These are phyloP conservation scores for Paspalum vaginatum DNA, from an alignment of 176 grass and related monocot species.

Conservation along the genomic window DNA sequence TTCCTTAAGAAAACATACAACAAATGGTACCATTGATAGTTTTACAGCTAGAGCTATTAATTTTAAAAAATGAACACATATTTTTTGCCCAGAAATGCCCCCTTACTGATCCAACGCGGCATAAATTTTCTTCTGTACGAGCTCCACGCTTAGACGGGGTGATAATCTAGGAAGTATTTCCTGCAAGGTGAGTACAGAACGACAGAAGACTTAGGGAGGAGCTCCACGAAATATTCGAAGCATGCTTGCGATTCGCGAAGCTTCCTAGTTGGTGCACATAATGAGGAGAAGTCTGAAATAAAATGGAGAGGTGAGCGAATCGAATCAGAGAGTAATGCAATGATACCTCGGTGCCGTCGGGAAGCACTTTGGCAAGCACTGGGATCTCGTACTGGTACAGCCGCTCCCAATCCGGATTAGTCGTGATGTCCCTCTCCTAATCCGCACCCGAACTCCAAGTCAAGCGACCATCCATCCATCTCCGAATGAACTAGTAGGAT, in stretches of 20 bases:
- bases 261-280: background rate
- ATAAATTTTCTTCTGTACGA: slow-evolving; percentile 88
- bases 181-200: slow-evolving; percentile 44
- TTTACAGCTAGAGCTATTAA: slow-evolving; percentile 27
- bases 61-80: background rate
- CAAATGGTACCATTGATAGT: background rate
- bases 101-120: slow-evolving; percentile 69
- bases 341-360: slow-evolving; percentile 76
- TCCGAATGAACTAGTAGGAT: background rate
- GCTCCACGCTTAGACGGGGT: slow-evolving; percentile 82
- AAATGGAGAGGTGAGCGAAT: background rate
- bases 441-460: background rate
- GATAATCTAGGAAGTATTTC: slow-evolving; percentile 85
- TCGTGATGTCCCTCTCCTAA: slow-evolving; percentile 84
- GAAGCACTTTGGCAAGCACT: slow-evolving; percentile 72
- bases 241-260: background rate
- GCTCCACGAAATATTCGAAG: background rate
- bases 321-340: background rate
- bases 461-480: slow-evolving; percentile 14
- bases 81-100: background rate
- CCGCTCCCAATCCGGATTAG: slow-evolving; percentile 70
- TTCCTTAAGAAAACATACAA: too few relatives aligned
- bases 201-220: background rate
- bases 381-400: slow-evolving; percentile 96
- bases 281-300: background rate